Conservation (phyloP, 2,329 filamentous ascomycete species). For the Coniochaeta sp. region DNA sequence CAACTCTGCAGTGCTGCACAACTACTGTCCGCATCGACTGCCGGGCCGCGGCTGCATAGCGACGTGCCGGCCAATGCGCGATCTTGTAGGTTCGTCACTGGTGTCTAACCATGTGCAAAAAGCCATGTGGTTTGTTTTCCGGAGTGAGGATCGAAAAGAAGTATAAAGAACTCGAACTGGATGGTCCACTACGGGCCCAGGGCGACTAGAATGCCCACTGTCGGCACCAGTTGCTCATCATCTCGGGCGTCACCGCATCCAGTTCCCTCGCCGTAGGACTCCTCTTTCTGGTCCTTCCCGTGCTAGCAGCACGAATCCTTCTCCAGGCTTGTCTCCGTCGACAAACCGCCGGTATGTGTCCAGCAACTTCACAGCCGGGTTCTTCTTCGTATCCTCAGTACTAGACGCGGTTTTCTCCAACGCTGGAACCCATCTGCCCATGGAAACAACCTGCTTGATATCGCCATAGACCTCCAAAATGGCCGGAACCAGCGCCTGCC, state of each 20-base stretch:
- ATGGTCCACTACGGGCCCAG: no score
- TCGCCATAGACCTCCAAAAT: conserved; percentile 33
- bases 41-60: no score
- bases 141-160: no score
- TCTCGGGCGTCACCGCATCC: conserved; percentile 29
- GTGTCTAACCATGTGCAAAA: no score
- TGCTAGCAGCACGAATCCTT: conserved; percentile 36
- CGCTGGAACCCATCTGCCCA: conserved; percentile 36
- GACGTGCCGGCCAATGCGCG: no score
- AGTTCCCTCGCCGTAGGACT: conserved; percentile 35
- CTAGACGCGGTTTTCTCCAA: conserved; percentile 37
- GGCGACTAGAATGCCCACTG: conserved; percentile 35
- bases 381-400: conserved; percentile 27
- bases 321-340: conserved; percentile 11
- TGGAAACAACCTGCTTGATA: conserved; percentile 30
- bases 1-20: no score
- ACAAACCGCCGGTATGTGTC: conserved; percentile 33
- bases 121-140: no score
- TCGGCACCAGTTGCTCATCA: conserved; percentile 41
- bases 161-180: no score
- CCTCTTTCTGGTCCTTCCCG: no score
- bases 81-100: no score
- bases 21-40: no score
- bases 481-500: conserved; percentile 31
- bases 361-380: conserved; percentile 43